Conservation (phyloP, 805 yeast species). For the Yarrowia sp. region DNA sequence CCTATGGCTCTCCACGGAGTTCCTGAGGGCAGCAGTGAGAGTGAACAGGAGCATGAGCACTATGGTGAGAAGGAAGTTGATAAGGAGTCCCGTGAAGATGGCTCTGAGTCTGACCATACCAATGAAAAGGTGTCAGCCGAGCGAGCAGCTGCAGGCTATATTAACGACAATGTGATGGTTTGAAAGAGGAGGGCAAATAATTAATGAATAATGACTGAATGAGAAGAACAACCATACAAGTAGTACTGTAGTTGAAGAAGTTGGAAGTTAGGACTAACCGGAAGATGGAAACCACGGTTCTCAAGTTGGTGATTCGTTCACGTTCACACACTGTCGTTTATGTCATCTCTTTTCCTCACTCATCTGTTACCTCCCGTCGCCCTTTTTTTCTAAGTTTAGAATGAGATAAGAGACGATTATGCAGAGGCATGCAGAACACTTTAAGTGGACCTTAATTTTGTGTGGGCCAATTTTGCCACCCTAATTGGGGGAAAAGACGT, state of each 20-base stretch:
- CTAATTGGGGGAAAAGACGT: not conserved
- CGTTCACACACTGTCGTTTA: too few relatives aligned
- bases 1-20: constrained; percentile 9
- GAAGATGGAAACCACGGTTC: too few relatives aligned
- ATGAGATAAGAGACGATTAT: not conserved
- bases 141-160: constrained; percentile 9
- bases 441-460: not conserved
- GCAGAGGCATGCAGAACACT: constrained; percentile 6
- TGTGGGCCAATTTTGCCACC: not conserved
- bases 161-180: constrained; percentile 21
- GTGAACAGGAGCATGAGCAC: not conserved
- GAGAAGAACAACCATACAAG: not conserved
- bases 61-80: not conserved
- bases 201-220: constrained; percentile 12
- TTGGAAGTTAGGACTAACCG: too few relatives aligned
- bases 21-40: not conserved
- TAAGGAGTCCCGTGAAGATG: not conserved
- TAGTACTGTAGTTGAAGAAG: too few relatives aligned
- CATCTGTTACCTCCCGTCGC: too few relatives aligned
- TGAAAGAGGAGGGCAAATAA: not conserved
- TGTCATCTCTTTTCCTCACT: too few relatives aligned
- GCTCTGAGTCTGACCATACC: not conserved
- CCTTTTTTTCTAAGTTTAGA: not conserved
- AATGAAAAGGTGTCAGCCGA: constrained; percentile 9
- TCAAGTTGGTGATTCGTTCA: too few relatives aligned